These are phyloP conservation scores for Biancaea sappan DNA, from an alignment of 306 rosid genomes.

Conservation along the genomic window DNA sequence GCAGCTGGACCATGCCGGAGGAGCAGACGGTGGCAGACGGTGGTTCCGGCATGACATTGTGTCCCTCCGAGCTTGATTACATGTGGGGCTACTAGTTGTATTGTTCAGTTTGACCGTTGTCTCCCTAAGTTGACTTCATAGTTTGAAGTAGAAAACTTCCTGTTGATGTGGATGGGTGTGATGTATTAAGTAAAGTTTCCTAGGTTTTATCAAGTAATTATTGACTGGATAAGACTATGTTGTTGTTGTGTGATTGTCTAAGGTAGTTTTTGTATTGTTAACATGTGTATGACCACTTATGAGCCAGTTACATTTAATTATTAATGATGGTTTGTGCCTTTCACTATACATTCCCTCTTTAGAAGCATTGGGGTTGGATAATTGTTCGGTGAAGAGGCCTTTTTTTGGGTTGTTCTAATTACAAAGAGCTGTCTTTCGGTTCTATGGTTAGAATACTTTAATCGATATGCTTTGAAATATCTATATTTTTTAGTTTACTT, in stretches of 20 bases:
- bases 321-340: background rate
- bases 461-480: too few species aligned
- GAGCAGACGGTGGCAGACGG: constrained; percentile 38
- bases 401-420: background rate
- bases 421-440: background rate
- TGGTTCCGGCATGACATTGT: constrained; percentile 31
- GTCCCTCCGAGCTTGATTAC: constrained; percentile 69
- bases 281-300: background rate
- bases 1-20: constrained; percentile 50
- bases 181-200: background rate
- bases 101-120: background rate
- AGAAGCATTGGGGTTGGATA: background rate
- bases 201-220: background rate
- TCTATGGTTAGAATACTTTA: too few species aligned
- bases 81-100: constrained; percentile 72
- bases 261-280: constrained; percentile 19
- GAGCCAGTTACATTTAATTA: background rate
- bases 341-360: too few species aligned
- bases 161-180: background rate
- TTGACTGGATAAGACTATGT: too few species aligned
- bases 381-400: background rate
- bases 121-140: background rate
- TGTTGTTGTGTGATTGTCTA: background rate
- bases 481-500: too few species aligned
- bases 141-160: background rate